Percentiles rank a stretch among this genome's conserved stretches.
Evolutionary conservation across 176 grass and related monocot genomes (phyloP).

Genomic region (Olyra latifolia): DNA sequence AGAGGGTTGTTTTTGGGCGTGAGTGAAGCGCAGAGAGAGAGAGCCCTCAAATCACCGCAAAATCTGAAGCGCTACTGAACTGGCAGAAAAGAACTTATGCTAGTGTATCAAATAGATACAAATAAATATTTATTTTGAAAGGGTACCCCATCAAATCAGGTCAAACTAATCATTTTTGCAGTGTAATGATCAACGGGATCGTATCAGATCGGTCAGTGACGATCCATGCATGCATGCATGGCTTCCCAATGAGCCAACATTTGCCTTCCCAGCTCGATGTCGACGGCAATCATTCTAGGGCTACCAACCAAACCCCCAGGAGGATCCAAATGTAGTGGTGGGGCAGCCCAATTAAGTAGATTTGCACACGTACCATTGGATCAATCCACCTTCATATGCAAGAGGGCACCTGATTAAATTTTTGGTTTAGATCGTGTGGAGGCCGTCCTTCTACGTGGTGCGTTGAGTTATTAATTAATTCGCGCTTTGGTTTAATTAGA

Average conservation of each 20-base stretch:
- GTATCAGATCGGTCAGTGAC: neutral
- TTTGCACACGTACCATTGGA: no score
- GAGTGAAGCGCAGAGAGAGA: no score
- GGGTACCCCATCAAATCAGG: neutral
- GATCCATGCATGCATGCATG: neutral
- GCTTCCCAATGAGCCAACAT: neutral
- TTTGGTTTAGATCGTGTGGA: neutral
- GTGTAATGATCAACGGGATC: neutral
- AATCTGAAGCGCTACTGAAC: no score
- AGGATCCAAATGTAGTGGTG: slow-evolving; percentile 15
- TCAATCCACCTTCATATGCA: slow-evolving; percentile 3
- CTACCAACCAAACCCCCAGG: slow-evolving; percentile 24
- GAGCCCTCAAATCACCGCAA: no score
- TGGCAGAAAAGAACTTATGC: no score
- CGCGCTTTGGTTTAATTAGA: no score
- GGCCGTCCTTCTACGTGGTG: no score
- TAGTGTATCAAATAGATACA: no score
- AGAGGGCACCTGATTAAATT: neutral
- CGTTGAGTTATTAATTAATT: no score
- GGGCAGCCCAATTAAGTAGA: neutral
- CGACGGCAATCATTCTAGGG: neutral
- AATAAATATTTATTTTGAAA: no score
- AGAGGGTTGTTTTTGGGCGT: no score
- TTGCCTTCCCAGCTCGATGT: neutral
- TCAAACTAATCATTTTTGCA: neutral